Evolutionary conservation across 2,329 filamentous ascomycete genomes (phyloP).

Genomic region (Trichoderma aggressivum): DNA sequence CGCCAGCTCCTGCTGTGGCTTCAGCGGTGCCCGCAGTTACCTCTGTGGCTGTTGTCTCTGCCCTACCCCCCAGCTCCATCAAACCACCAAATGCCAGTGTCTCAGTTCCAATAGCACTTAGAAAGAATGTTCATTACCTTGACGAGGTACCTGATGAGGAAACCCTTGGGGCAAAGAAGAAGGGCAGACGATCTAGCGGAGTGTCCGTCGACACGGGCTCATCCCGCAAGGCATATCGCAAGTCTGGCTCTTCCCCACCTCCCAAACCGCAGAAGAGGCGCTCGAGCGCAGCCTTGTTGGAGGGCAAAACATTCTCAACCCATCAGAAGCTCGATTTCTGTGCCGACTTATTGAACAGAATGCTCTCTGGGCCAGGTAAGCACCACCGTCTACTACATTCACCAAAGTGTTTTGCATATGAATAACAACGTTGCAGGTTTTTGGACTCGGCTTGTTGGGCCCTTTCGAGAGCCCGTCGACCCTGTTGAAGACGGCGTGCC

Average conservation of each 20-base stretch:
- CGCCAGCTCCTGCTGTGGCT: neutral
- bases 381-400: neutral
- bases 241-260: constrained; percentile 29
- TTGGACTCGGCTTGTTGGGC: constrained; percentile 63
- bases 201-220: neutral
- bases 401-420: neutral
- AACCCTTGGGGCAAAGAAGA: constrained; percentile 36
- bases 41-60: neutral
- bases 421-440: constrained; percentile 44
- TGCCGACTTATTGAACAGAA: constrained; percentile 53
- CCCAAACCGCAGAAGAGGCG: constrained; percentile 38
- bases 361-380: constrained; percentile 61
- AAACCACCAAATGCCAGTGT: neutral
- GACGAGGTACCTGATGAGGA: constrained; percentile 44
- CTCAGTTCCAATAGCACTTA: constrained; percentile 20
- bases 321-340: constrained; percentile 55
- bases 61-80: neutral
- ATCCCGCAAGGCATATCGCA: constrained; percentile 23
- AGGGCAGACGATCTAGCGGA: constrained; percentile 41
- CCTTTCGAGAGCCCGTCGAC: constrained; percentile 59
- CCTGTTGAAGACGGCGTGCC: constrained; percentile 55
- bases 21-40: neutral
- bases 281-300: constrained; percentile 32
- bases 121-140: constrained; percentile 50
- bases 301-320: constrained; percentile 34